Base-by-base conservation (phyloP, 2,329 filamentous ascomycete species). In the Ambrosiella xylebori region DNA sequence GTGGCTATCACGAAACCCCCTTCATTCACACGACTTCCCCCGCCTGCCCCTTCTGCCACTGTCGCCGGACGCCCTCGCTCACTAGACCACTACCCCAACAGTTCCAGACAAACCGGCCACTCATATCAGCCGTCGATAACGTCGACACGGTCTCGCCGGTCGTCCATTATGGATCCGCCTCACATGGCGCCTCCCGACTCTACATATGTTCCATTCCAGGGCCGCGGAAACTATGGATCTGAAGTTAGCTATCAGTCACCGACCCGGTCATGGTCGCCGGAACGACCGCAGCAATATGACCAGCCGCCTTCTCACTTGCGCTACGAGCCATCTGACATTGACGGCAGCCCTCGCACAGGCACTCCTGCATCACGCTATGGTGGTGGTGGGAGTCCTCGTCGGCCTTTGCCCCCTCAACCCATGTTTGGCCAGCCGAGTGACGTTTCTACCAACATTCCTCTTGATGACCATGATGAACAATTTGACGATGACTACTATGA, bases 291-390 rank as follows among this genome's bases (percentile, higher is more conserved):
- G 1, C 86, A 90, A 61, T 88, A 86, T 69, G 70, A 77, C 36
- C 78, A 86, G 56, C 85, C 86, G 7, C 84, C 88, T 2, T 80
- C 86, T 1, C 80, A 82, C 0, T 82, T 76, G 63, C 73, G 84
- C 27, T 97, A 93, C 69, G 93, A 97, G 69, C 88, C 89, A 0
- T 77, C 84, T 19, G 90, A 96, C 64, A 71, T 97, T 60, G 91
- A 97, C 65, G 93, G 93, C 54, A 90, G 81, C 61, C 90, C 93
- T 6, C 76, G 93, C 60, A 91, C 93, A 1, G 91, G 91, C 4
- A 96, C 91, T 0, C 89, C 91, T 1, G 89, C 89, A 0, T 91
- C 88, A 1, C 79, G 82, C 67, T 96, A 97, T 68, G 86, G 89
- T 17, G 13, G 52, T 54, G 44, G 55, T 36, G 86, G 89, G 2